Conservation (phyloP, 108 stramenopile genomes). For the Nitzschia putrida region DNA sequence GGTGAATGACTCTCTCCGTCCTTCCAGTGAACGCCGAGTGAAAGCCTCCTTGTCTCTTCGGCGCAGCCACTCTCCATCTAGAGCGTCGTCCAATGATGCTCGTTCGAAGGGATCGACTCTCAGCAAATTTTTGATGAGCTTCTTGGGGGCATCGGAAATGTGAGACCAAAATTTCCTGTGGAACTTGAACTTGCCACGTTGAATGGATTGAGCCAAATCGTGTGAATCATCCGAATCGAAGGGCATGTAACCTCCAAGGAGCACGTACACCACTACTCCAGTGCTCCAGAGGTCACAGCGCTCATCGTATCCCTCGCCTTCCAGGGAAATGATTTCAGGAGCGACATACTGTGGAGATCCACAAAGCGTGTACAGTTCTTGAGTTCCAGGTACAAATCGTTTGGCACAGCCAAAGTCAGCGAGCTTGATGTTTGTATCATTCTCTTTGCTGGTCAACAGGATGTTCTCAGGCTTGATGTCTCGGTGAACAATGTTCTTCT, state of each 20-base stretch:
- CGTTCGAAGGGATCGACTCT: constrained; percentile 43
- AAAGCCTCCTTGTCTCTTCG: constrained; percentile 33
- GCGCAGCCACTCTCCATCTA: constrained; percentile 41
- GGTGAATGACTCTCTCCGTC: constrained; percentile 17
- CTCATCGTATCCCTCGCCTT: constrained; percentile 59
- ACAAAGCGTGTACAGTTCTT: constrained; percentile 61
- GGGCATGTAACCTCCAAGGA: constrained; percentile 69
- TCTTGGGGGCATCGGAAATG: constrained; percentile 54
- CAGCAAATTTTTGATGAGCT: constrained; percentile 55
- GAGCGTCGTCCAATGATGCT: constrained; percentile 32
- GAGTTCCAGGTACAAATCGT: constrained; percentile 31
- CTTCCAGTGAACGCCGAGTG: background rate
- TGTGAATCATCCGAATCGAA: constrained; percentile 31
- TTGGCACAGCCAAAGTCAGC: constrained; percentile 88
- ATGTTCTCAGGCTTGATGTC: constrained; percentile 88
- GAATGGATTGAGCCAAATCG: constrained; percentile 26
- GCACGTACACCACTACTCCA: constrained; percentile 75
- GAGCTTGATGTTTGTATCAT: constrained; percentile 75
- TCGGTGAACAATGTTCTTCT: constrained; percentile 72
- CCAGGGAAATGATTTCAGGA: constrained; percentile 62
- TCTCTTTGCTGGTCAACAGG: constrained; percentile 45
- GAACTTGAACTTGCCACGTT: constrained; percentile 39
- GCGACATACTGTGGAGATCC: constrained; percentile 83
- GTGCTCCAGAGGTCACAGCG: constrained; percentile 75
- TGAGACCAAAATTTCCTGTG: constrained; percentile 44